Conservation (phyloP, 768 basidiomycete genomes). For the Boletus edulis region DNA sequence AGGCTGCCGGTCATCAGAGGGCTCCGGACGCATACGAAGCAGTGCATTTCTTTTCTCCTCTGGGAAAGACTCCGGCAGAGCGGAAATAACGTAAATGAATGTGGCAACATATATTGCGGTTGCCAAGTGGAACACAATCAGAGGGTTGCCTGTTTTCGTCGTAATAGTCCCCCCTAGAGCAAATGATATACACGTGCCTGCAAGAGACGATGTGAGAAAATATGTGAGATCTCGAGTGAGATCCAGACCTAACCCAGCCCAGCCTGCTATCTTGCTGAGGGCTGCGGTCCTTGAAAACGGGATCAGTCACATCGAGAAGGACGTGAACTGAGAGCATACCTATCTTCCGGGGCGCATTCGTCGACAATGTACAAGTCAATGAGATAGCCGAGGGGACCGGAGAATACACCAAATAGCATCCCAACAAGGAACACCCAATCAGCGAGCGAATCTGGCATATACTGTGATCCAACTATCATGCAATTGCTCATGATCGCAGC, state of each 20-base stretch:
- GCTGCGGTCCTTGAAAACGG: conserved; percentile 19
- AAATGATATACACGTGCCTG: conserved; percentile 29
- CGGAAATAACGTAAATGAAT: conserved; percentile 21
- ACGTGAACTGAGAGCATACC: conserved; percentile 8
- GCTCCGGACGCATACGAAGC: conserved; percentile 1
- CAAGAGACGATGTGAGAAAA: not conserved
- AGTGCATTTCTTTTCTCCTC: conserved; percentile 22
- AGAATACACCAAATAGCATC: conserved; percentile 16
- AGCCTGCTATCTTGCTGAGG: conserved; percentile 28
- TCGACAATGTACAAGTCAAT: conserved; percentile 31
- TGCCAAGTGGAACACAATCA: conserved; percentile 23
- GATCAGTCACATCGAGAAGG: conserved; percentile 3
- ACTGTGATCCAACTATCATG: conserved; percentile 18
- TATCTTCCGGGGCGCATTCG: conserved; percentile 19
- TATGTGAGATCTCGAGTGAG: not conserved
- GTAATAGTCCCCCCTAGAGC: conserved; percentile 31
- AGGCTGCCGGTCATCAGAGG: not conserved
- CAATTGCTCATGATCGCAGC: conserved; percentile 6
- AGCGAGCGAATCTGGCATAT: conserved; percentile 11
- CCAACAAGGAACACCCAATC: conserved; percentile 18
- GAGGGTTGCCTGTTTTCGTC: conserved; percentile 19
- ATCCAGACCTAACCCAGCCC: conserved; percentile 26
- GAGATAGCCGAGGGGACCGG: conserved; percentile 17
- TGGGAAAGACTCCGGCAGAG: conserved; percentile 33
- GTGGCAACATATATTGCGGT: conserved; percentile 8